Evolutionary conservation across 1,139 yeast genomes (phyloP).

Genomic region (Taphrina pruni): DNA sequence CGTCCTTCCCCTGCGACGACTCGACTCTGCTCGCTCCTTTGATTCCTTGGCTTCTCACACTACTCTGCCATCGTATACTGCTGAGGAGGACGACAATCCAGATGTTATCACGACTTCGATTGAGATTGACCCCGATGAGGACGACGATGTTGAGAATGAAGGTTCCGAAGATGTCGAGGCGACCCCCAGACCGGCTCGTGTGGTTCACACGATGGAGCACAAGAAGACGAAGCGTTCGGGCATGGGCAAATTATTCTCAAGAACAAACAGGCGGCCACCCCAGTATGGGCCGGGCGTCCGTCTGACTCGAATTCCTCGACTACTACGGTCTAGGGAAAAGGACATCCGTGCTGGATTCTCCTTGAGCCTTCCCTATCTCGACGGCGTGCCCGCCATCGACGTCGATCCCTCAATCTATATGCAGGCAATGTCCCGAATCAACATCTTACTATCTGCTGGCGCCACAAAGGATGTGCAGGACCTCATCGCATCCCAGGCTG

Average conservation of each 20-base stretch:
- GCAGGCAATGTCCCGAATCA: conserved; percentile 18
- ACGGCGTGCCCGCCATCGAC: conserved; percentile 10
- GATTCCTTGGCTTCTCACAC: conserved; percentile 13
- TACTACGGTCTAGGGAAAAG: conserved; percentile 5
- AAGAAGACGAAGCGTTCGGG: conserved; percentile 16
- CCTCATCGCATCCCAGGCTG: conserved; percentile 7
- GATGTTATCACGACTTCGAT: conserved; percentile 37
- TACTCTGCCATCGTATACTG: conserved; percentile 25
- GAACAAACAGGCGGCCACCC: neutral
- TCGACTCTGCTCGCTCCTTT: neutral
- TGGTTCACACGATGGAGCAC: neutral
- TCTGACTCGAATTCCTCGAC: conserved; percentile 17
- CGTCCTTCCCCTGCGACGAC: neutral
- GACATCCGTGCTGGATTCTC: conserved; percentile 21
- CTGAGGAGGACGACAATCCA: conserved; percentile 19
- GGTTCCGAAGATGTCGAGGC: conserved; percentile 3
- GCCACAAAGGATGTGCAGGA: conserved; percentile 12
- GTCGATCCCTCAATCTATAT: conserved; percentile 8
- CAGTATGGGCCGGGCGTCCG: conserved; percentile 18
- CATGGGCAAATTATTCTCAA: conserved; percentile 17
- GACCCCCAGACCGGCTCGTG: conserved; percentile 10
- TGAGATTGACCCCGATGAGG: conserved; percentile 32
- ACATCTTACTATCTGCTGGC: conserved; percentile 14
- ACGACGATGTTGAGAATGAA: neutral
- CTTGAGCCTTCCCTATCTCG: conserved; percentile 2